A percentile compares a stretch with the other conserved stretches of the same genome.
Conservation (phyloP, 352 stramenopile genomes). For the Poterioochromonas sp. region DNA sequence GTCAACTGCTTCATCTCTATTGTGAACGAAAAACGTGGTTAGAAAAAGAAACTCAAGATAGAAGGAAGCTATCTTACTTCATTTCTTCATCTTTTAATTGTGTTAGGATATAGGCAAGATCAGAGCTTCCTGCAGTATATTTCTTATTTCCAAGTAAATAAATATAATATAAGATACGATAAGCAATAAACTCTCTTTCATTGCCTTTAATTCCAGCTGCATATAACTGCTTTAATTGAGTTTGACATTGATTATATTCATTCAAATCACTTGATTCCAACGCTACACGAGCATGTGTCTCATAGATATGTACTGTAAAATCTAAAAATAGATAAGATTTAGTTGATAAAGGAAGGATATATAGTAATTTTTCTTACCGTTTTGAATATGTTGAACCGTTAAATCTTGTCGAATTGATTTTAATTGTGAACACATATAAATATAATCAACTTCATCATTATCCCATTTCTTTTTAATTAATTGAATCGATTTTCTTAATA, state of each 20-base stretch:
- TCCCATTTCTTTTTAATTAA: slow-evolving; percentile 75
- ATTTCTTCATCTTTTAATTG: slow-evolving; percentile 35
- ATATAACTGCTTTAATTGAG: slow-evolving; percentile 50
- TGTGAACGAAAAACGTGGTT: too few species aligned
- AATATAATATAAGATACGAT: slow-evolving; percentile 53
- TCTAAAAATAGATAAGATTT: slow-evolving; percentile 43
- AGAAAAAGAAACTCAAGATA: too few species aligned
- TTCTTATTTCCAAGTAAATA: slow-evolving; percentile 45
- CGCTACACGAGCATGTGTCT: slow-evolving; percentile 88
- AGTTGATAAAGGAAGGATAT: not conserved
- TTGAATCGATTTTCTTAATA: slow-evolving; percentile 75
- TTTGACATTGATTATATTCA: slow-evolving; percentile 85
- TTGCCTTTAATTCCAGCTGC: slow-evolving; percentile 34
- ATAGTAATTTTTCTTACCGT: slow-evolving; percentile 24
- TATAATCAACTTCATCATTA: slow-evolving; percentile 69
- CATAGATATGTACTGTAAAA: slow-evolving; percentile 94
- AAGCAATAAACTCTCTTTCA: slow-evolving; percentile 49
- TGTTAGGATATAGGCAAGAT: slow-evolving; percentile 41
- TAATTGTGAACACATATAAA: slow-evolving; percentile 92
- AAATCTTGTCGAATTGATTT: slow-evolving; percentile 98
- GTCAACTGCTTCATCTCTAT: slow-evolving; percentile 24
- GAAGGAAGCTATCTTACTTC: too few species aligned
- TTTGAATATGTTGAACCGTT: slow-evolving; percentile 67
- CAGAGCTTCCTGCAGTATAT: slow-evolving; percentile 37
- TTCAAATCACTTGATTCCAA: slow-evolving; percentile 86